Evolutionary conservation across 2,329 filamentous ascomycete species (phyloP).

Genomic region (Grosmannia huntii): DNA sequence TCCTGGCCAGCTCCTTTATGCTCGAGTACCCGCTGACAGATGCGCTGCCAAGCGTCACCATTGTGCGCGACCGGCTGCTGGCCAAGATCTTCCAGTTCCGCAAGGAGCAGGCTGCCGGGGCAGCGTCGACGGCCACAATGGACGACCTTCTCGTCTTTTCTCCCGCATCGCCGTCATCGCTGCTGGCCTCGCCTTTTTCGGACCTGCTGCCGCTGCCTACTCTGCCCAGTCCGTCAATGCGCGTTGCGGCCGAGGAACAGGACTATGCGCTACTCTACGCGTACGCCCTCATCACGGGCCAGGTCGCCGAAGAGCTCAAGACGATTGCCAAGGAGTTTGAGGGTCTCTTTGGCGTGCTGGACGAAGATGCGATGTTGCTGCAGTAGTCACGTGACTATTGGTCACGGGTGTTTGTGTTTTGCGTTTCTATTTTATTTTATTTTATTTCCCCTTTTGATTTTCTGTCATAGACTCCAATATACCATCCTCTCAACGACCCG

Average conservation of each 20-base stretch:
- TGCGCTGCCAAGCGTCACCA: slow-evolving; percentile 69
- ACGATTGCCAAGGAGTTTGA: slow-evolving; percentile 49
- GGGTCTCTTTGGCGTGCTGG: slow-evolving; percentile 47
- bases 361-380: slow-evolving; percentile 45
- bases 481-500: background rate
- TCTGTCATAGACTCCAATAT: too few relatives aligned
- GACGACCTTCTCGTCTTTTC: background rate
- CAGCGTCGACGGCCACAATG: background rate
- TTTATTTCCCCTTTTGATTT: background rate
- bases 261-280: slow-evolving; percentile 91
- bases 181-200: background rate
- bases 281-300: slow-evolving; percentile 60
- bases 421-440: background rate
- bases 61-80: slow-evolving; percentile 68
- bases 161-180: background rate
- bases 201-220: background rate
- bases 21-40: slow-evolving; percentile 89
- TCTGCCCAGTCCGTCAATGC: background rate
- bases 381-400: slow-evolving; percentile 25
- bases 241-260: slow-evolving; percentile 40
- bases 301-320: slow-evolving; percentile 52
- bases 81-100: slow-evolving; percentile 82
- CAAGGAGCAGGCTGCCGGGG: slow-evolving; percentile 40
- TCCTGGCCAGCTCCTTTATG: slow-evolving; percentile 86
- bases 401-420: too few relatives aligned